Conservation (phyloP, 345 rosid genomes). For the Adansonia digitata region DNA sequence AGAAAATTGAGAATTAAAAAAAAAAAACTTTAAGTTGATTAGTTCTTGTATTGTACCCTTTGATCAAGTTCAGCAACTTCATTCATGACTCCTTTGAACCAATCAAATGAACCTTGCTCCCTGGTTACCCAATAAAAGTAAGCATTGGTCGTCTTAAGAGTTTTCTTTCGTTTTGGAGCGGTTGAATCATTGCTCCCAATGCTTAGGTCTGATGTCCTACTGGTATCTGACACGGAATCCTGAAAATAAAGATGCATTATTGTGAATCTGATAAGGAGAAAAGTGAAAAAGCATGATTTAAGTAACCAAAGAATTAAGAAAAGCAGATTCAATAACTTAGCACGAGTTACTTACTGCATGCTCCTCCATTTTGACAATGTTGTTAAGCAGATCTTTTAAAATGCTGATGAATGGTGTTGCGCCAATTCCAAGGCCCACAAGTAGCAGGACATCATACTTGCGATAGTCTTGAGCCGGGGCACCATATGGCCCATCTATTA, state of each 20-base stretch:
- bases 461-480: conserved; percentile 95
- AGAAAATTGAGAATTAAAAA: not conserved
- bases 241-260: conserved; percentile 24
- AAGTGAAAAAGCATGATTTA: not conserved
- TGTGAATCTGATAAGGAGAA: not conserved
- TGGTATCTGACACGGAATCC: conserved; percentile 64
- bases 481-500: conserved; percentile 95
- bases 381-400: conserved; percentile 87
- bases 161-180: conserved; percentile 45
- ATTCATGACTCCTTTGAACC: conserved; percentile 99
- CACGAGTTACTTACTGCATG: conserved; percentile 57
- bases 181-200: conserved; percentile 46
- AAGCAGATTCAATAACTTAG: not conserved
- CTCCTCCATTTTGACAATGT: conserved; percentile 86
- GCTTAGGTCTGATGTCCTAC: conserved; percentile 67
- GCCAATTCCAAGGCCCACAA: conserved; percentile 96
- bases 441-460: conserved; percentile 85
- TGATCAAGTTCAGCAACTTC: conserved; percentile 93
- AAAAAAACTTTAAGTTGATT: not conserved
- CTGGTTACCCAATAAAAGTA: conserved; percentile 99
- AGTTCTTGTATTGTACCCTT: conserved; percentile 54
- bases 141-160: conserved; percentile 86
- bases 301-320: not conserved
- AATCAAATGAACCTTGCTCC: conserved; percentile 98
- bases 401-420: conserved; percentile 99